These are phyloP conservation scores for Pilasporangium apinafurcum DNA, from an alignment of 352 stramenopile species.

Conservation along the genomic window DNA sequence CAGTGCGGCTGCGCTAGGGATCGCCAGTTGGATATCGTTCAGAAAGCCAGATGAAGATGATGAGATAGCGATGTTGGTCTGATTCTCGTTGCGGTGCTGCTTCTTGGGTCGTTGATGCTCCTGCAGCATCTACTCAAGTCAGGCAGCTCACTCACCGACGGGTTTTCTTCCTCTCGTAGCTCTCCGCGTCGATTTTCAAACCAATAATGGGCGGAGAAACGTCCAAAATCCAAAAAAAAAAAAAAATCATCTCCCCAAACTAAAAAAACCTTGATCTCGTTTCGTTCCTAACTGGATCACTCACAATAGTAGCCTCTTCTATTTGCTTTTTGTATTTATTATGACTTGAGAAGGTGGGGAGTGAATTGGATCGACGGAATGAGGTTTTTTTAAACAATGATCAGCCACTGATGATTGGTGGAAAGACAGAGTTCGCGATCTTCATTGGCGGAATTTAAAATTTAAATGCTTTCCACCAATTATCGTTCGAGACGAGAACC, in stretches of 20 bases:
- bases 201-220: constrained; percentile 43
- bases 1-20: constrained; percentile 4
- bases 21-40: not conserved
- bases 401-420: constrained; percentile 17
- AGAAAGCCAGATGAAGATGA: too few relatives aligned
- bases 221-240: constrained; percentile 17
- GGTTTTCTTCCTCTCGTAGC: constrained; percentile 68
- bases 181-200: constrained; percentile 51
- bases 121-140: too few relatives aligned
- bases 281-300: too few relatives aligned
- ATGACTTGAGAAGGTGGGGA: too few relatives aligned
- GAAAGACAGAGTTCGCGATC: constrained; percentile 6
- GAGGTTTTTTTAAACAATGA: constrained; percentile 5
- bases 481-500: not conserved
- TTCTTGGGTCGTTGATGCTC: constrained; percentile 5
- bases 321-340: too few relatives aligned
- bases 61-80: not conserved
- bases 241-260: constrained; percentile 5
- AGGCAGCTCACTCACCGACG: too few relatives aligned
- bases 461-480: constrained; percentile 14
- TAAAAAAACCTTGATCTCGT: too few relatives aligned
- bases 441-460: constrained; percentile 47
- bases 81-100: not conserved
- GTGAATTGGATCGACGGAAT: not conserved
- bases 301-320: too few relatives aligned